Percentiles rank a stretch among this genome's conserved stretches.
These are phyloP conservation scores for Schizochytrium sp. DNA, from an alignment of 108 stramenopile species.

Conservation along the genomic window DNA sequence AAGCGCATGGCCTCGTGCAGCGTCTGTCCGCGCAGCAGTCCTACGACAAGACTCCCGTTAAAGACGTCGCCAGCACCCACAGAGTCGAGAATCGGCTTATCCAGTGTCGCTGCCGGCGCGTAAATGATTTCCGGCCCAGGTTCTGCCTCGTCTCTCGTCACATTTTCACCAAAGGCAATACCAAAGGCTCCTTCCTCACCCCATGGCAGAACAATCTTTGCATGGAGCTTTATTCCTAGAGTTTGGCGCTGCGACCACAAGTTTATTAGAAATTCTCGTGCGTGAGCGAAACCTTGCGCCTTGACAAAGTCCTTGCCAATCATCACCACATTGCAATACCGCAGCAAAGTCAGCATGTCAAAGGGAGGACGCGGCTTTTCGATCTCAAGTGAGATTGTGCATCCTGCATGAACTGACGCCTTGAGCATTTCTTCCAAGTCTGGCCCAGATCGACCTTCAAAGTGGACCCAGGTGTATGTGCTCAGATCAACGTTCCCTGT, in stretches of 20 bases:
- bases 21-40: neutral
- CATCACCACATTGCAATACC: neutral
- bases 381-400: neutral
- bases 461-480: neutral
- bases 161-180: neutral
- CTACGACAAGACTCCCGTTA: neutral
- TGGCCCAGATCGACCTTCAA: neutral
- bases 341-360: neutral
- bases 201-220: neutral
- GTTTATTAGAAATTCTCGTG: neutral
- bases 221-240: neutral
- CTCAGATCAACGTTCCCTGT: neutral
- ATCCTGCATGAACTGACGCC: neutral
- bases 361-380: neutral
- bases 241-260: neutral
- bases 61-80: neutral
- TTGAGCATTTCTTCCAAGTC: neutral
- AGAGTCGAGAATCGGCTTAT: neutral
- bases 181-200: neutral
- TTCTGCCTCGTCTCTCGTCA: neutral
- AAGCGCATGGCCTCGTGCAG: neutral
- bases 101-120: neutral
- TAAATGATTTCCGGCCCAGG: neutral
- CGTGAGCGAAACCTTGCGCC: neutral
- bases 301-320: neutral